Evolutionary conservation across 2,329 filamentous ascomycete genomes (phyloP).

Genomic region (Neofusicoccum umdonicola): DNA sequence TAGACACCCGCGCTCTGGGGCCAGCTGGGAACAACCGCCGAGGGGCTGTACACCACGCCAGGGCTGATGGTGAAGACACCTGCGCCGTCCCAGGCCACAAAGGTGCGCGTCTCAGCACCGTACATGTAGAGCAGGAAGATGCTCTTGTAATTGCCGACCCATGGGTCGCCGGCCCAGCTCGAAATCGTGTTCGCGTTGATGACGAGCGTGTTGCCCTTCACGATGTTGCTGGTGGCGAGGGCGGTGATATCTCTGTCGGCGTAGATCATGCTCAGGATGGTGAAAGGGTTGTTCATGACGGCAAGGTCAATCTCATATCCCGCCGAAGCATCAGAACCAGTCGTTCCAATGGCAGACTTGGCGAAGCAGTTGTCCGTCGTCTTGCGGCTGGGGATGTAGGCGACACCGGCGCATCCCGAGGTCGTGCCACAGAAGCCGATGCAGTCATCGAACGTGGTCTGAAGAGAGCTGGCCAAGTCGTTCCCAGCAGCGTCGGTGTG

Average conservation of each 20-base stretch:
- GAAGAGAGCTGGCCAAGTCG: neutral
- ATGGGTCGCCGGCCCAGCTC: neutral
- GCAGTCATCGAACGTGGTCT: slow-evolving; percentile 2
- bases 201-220: neutral
- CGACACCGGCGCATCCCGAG: neutral
- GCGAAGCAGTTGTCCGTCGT: neutral
- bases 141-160: neutral
- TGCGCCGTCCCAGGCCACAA: neutral
- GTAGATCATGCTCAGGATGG: slow-evolving; percentile 4
- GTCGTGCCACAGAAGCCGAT: neutral
- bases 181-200: neutral
- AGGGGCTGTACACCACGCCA: neutral
- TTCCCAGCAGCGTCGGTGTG: neutral
- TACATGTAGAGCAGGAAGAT: slow-evolving; percentile 12
- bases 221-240: neutral
- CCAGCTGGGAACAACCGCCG: neutral
- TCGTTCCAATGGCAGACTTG: neutral
- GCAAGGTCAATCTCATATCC: neutral
- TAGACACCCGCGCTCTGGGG: neutral
- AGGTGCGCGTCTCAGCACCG: slow-evolving; percentile 1
- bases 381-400: neutral
- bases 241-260: neutral
- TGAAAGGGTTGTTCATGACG: neutral
- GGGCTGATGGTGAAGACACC: neutral
- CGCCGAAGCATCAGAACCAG: no score